These are phyloP conservation scores for Lunularia cruciata DNA, from an alignment of 225 moss, liverwort and hornwort genomes.

Conservation along the genomic window DNA sequence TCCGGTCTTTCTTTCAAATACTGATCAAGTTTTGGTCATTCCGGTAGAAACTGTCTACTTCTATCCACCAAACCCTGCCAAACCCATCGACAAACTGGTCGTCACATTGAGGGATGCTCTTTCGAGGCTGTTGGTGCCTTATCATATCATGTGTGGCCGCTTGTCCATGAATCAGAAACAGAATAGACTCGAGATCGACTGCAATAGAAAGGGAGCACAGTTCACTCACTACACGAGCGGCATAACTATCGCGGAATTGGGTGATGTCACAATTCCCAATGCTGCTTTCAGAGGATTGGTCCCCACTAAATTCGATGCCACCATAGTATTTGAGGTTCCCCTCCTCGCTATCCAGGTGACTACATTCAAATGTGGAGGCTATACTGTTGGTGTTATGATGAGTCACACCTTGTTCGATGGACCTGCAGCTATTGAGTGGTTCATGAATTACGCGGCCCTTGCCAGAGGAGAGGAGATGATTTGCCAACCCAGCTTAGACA, in stretches of 20 bases:
- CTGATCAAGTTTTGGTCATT: slow-evolving; percentile 19
- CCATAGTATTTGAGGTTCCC: slow-evolving; percentile 52
- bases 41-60: slow-evolving; percentile 28
- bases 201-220: slow-evolving; percentile 59
- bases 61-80: slow-evolving; percentile 9
- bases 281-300: slow-evolving; percentile 57
- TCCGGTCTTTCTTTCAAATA: slow-evolving; percentile 12
- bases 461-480: slow-evolving; percentile 49
- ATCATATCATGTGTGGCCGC: slow-evolving; percentile 64
- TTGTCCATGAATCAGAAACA: slow-evolving; percentile 30
- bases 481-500: slow-evolving; percentile 49
- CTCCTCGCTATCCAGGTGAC: slow-evolving; percentile 70
- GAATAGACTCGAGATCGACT: slow-evolving; percentile 58
- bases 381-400: slow-evolving; percentile 67
- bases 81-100: slow-evolving; percentile 16
- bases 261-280: slow-evolving; percentile 56
- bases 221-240: slow-evolving; percentile 45
- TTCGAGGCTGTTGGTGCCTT: slow-evolving; percentile 52
- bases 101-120: slow-evolving; percentile 42
- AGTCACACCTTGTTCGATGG: slow-evolving; percentile 70
- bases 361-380: slow-evolving; percentile 58
- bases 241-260: slow-evolving; percentile 54
- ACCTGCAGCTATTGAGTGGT: slow-evolving; percentile 66
- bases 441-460: slow-evolving; percentile 59
- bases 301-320: slow-evolving; percentile 54